Conservation (phyloP, 768 basidiomycete species). For the Cantharellus cinnabarinus region DNA sequence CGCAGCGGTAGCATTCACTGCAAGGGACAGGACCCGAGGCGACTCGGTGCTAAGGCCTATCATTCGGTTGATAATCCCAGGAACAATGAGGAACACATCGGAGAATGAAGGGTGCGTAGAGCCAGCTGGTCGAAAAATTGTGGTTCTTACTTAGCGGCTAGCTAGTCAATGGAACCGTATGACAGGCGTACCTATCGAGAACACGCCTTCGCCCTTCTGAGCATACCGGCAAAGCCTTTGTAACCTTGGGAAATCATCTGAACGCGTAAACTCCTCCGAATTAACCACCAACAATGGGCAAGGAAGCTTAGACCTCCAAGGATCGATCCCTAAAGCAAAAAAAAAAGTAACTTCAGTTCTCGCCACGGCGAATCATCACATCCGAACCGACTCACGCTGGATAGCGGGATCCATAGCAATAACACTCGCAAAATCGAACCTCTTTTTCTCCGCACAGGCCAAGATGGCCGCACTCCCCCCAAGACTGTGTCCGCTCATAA, state of each 20-base stretch:
- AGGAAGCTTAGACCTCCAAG: constrained; percentile 13
- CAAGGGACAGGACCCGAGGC: background rate
- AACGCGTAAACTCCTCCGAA: constrained; percentile 22
- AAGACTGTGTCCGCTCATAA: constrained; percentile 18
- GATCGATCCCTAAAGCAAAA: constrained; percentile 13
- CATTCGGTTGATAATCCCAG: constrained; percentile 14
- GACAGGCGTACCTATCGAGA: background rate
- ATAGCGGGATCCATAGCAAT: constrained; percentile 10
- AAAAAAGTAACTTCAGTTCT: constrained; percentile 2
- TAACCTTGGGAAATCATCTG: constrained; percentile 17
- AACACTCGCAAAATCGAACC: constrained; percentile 18
- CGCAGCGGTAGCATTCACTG: too few species aligned
- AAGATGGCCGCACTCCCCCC: constrained; percentile 17
- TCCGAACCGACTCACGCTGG: constrained; percentile 12
- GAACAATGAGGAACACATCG: constrained; percentile 19
- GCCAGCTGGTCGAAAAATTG: constrained; percentile 11
- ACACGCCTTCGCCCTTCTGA: background rate
- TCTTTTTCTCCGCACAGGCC: constrained; percentile 8
- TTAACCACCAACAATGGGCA: constrained; percentile 23
- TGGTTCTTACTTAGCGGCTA: background rate
- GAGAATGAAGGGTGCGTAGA: constrained; percentile 18
- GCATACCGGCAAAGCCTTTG: background rate
- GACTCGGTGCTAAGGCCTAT: constrained; percentile 11
- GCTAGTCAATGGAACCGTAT: background rate
- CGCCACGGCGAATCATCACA: constrained; percentile 12